Evolutionary conservation across 129 eudicot genomes (phyloP).

Genomic region (Heracleum sosnowskyi): DNA sequence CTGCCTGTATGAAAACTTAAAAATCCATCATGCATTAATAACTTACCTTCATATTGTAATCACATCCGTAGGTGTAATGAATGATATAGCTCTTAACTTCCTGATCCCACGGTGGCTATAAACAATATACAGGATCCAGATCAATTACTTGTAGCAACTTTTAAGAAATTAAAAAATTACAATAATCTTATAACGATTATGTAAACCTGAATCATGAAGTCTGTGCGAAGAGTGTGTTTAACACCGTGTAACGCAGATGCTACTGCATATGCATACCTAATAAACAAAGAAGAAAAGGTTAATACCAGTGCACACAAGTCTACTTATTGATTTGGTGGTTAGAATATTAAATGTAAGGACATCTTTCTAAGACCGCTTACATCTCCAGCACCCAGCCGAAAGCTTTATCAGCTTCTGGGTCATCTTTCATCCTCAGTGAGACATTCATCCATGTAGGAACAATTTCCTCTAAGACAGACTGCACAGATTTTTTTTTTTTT

Average conservation of each 20-base stretch:
- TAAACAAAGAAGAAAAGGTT: neutral
- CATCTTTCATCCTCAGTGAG: slow-evolving; percentile 55
- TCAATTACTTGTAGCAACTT: neutral
- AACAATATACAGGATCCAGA: neutral
- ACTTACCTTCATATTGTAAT: slow-evolving; percentile 54
- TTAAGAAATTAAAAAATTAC: neutral
- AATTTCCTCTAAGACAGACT: slow-evolving; percentile 44
- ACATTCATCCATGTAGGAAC: slow-evolving; percentile 78
- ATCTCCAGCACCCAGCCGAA: slow-evolving; percentile 73
- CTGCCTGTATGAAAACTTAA: neutral
- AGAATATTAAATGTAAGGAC: neutral
- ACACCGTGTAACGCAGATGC: slow-evolving; percentile 76
- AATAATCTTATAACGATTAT: neutral
- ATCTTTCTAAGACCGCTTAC: slow-evolving; percentile 23
- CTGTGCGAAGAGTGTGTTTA: slow-evolving; percentile 49
- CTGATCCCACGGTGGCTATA: slow-evolving; percentile 62
- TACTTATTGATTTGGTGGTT: neutral
- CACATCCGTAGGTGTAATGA: slow-evolving; percentile 65
- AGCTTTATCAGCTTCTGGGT: slow-evolving; percentile 49
- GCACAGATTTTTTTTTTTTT: slow-evolving; percentile 6
- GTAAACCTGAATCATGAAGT: slow-evolving; percentile 60
- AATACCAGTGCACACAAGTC: neutral
- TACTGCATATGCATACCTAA: slow-evolving; percentile 69
- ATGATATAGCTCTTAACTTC: slow-evolving; percentile 40
- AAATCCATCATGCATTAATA: neutral